Evolutionary conservation across 228 moss, liverwort and hornwort species (phyloP), one percentile per base, ranked within the genome.

Genomic region (Sphagnum magellanicum): DNA sequence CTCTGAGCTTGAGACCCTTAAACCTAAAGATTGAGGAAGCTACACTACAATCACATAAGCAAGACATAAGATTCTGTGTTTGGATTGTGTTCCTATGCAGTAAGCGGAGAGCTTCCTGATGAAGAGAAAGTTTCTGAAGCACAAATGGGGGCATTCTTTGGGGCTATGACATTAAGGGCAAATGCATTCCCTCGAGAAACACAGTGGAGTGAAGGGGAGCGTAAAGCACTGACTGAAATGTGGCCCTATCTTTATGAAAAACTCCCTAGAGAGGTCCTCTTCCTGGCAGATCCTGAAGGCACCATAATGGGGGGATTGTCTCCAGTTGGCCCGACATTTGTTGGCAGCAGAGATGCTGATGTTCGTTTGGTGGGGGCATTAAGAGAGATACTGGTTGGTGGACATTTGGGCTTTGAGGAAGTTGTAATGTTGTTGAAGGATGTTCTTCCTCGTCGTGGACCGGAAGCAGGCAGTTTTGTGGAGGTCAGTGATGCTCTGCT

Each of bases 61-160:
- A 16, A 50, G 50, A 52, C 6, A 5, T 10, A 52, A 50, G 8
- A 16, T 52, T 63, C n/a, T 51, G 6, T 64, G 16, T 15, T 67
- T 50, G 53, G 8, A 32, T 48, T 60, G 7, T 15, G 52, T 74
- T 17, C 15, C 49, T 50, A 50, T 82, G 81, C 83, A 89, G 92
- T 52, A 8, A 88, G 77, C 59, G 95, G 92, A 51, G 92, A 88
- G 77, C 77, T 93, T 51, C 84, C 72, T 7, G 74, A 72, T 10
- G 12, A 78, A 50, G 85, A 92, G 50, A 77, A 68, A 74, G 95
- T 90, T 50, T 95, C 95, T 65, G 74, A 60, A 60, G 92, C 92
- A 11, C 95, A 95, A 70, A 76, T 95, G 90, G 95, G 95, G n/a
- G 95, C 95, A 3, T 92, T 85, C 74, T 95, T 95, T 17, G 92